phyloP scores from a whole-genome alignment of 2,329 filamentous ascomycete genomes.

The Colletotrichum gigasporum region DNA sequence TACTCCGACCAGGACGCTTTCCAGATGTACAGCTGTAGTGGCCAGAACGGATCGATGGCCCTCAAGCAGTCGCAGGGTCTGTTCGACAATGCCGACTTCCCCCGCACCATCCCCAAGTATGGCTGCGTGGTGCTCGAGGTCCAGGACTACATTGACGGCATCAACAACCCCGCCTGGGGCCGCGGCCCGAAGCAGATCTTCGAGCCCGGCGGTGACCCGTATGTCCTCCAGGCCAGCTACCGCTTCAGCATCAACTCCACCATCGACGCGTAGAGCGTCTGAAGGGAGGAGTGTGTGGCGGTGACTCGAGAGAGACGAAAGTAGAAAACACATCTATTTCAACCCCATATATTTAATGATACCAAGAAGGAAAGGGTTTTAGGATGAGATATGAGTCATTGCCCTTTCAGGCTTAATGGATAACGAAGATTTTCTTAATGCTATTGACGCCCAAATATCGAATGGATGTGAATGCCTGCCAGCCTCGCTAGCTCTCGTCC shows the following conservation, averaged over 20 bases:
- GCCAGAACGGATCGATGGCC: conserved; percentile 75
- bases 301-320: neutral
- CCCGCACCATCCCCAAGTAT: conserved; percentile 75
- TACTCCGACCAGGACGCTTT: conserved; percentile 86
- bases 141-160: conserved; percentile 92
- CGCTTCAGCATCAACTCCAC: conserved; percentile 61
- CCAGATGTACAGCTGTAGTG: conserved; percentile 87
- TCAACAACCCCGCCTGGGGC: conserved; percentile 92
- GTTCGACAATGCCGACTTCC: conserved; percentile 60
- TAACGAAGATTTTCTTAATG: neutral
- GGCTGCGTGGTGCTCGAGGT: conserved; percentile 93
- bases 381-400: neutral
- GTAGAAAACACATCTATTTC: neutral
- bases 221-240: conserved; percentile 70
- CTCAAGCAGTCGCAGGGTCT: conserved; percentile 78
- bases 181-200: conserved; percentile 70
- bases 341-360: conserved; percentile 18
- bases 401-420: neutral
- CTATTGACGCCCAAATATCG: too few relatives aligned
- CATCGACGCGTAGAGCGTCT: neutral
- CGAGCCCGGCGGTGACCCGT: conserved; percentile 66
- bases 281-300: neutral
- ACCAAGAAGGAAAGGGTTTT: neutral
- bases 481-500: too few relatives aligned
- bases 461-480: too few relatives aligned